Evolutionary conservation across 192 early-diverging fungal genomes (phyloP).

Genomic region (Coemansia sp.): DNA sequence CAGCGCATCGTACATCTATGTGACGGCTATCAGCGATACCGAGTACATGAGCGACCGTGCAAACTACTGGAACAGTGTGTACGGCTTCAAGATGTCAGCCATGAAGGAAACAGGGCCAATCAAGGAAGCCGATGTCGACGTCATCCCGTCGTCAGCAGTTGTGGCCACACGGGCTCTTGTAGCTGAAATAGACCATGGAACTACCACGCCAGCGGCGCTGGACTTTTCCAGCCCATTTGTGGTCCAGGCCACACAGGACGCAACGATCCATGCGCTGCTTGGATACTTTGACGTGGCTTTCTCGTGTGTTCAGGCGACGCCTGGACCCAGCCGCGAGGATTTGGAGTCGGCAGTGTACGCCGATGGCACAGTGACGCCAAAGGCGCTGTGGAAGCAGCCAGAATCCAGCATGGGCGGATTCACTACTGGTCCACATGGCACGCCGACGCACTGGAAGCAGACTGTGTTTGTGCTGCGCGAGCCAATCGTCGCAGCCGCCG

Average conservation of each 20-base stretch:
- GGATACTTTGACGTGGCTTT: conserved; percentile 97
- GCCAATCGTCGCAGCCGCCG: conserved; percentile 56
- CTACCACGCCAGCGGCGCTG: conserved; percentile 62
- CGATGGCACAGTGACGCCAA: conserved; percentile 3
- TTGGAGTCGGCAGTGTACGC: conserved; percentile 19
- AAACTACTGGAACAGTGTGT: conserved; percentile 88
- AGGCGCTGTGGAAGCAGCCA: conserved; percentile 37
- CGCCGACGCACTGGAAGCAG: conserved; percentile 98
- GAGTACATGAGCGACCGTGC: conserved; percentile 78
- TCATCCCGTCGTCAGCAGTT: conserved; percentile 65
- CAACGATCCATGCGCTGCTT: conserved; percentile 71
- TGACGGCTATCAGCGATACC: conserved; percentile 82
- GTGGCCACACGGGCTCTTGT: conserved; percentile 64
- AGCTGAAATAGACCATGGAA: conserved; percentile 71
- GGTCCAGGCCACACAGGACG: conserved; percentile 60
- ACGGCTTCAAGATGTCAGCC: conserved; percentile 88
- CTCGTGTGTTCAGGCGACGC: conserved; percentile 35
- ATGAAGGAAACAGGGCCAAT: conserved; percentile 68
- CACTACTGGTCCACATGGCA: conserved; percentile 70
- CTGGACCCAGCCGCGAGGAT: conserved; percentile 37
- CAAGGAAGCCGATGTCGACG: conserved; percentile 79
- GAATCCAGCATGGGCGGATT: conserved; percentile 50
- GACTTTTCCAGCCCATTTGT: conserved; percentile 73
- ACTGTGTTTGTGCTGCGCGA: conserved; percentile 74
- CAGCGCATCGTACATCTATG: conserved; percentile 81